A percentile compares a stretch with the other conserved stretches of the same genome.
Conservation (phyloP, 345 rosid species). For the Eutrema japonicum region DNA sequence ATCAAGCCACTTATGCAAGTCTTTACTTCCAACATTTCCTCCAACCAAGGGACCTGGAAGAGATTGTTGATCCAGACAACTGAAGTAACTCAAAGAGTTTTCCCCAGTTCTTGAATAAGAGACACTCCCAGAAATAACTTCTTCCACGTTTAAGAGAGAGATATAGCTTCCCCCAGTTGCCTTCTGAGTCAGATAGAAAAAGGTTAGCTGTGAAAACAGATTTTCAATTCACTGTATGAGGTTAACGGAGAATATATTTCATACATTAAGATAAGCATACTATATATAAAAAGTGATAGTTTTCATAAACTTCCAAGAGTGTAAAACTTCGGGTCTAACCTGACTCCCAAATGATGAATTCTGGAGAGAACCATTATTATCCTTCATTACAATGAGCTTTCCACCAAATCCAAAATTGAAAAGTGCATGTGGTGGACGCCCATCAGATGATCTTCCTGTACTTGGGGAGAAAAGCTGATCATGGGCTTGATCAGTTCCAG, state of each 20-base stretch:
- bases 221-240: slow-evolving; percentile 9
- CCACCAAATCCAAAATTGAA: slow-evolving; percentile 98
- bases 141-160: slow-evolving; percentile 76
- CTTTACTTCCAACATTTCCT: slow-evolving; percentile 88
- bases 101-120: slow-evolving; percentile 49
- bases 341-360: slow-evolving; percentile 64
- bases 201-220: slow-evolving; percentile 35
- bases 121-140: slow-evolving; percentile 57
- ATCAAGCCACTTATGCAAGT: slow-evolving; percentile 93
- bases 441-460: slow-evolving; percentile 78
- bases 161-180: slow-evolving; percentile 60
- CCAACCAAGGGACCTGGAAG: slow-evolving; percentile 97
- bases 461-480: slow-evolving; percentile 60
- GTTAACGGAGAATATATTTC: slow-evolving; percentile 1
- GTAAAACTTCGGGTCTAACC: slow-evolving; percentile 57
- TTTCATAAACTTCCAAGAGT: slow-evolving; percentile 4
- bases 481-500: slow-evolving; percentile 47
- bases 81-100: slow-evolving; percentile 61
- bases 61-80: slow-evolving; percentile 69
- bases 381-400: slow-evolving; percentile 81
- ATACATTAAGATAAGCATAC: slow-evolving; percentile 1
- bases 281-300: not conserved
- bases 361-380: slow-evolving; percentile 47
- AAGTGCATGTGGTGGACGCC: slow-evolving; percentile 94
- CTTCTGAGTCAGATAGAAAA: slow-evolving; percentile 52